Evolutionary conservation across 345 rosid species (phyloP).

Genomic region (Orychophragmus violaceus): DNA sequence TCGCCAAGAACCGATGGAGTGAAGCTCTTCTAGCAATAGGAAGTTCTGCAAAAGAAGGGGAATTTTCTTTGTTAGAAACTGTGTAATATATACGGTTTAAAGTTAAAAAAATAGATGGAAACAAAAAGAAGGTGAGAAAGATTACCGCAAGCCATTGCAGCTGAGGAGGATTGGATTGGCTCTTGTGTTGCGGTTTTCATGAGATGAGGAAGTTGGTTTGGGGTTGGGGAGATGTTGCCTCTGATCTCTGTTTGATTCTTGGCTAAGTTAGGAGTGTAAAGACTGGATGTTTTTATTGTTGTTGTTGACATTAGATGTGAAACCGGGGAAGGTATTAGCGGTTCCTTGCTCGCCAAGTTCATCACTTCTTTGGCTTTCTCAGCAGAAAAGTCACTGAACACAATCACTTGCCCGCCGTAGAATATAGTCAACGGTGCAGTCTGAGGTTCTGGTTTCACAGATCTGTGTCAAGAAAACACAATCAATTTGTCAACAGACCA

Average conservation of each 20-base stretch:
- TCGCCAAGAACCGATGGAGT: too few species aligned
- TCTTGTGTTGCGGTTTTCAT: conserved; percentile 34
- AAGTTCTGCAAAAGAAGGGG: conserved; percentile 43
- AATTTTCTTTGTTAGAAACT: not conserved
- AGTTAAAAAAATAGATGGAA: not conserved
- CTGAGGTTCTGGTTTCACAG: conserved; percentile 31
- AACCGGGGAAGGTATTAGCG: conserved; percentile 27
- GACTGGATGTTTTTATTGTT: conserved; percentile 2
- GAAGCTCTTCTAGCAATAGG: too few species aligned
- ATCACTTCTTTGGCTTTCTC: conserved; percentile 77
- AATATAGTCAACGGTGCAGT: conserved; percentile 78
- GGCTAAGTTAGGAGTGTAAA: too few species aligned
- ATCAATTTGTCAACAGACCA: not conserved
- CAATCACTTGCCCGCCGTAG: conserved; percentile 72
- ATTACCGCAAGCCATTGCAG: conserved; percentile 49
- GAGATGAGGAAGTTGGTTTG: conserved; percentile 29
- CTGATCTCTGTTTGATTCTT: conserved; percentile 26
- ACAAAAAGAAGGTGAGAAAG: not conserved
- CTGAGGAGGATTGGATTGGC: conserved; percentile 28
- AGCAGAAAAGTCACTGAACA: conserved; percentile 61
- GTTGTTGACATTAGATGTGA: conserved; percentile 17
- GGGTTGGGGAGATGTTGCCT: conserved; percentile 14
- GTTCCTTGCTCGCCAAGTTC: conserved; percentile 51
- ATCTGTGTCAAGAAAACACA: conserved; percentile 18
- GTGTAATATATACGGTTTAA: too few species aligned